Conservation (phyloP, 139 green algal species). For the Chlamydomonas asymmetrica region DNA sequence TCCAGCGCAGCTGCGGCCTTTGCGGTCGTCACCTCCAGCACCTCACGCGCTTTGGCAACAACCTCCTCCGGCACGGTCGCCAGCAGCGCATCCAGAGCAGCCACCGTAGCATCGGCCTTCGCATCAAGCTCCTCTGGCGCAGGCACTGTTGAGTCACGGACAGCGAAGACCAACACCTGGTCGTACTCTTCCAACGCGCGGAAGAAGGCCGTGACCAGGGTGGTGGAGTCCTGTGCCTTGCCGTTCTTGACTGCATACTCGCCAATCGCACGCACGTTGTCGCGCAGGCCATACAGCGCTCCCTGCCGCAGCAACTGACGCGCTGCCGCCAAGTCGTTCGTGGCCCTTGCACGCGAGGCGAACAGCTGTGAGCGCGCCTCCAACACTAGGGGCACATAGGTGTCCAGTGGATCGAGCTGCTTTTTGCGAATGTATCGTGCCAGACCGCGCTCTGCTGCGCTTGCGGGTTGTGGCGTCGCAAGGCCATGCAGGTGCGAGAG, state of each 20-base stretch:
- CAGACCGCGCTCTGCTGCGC: slow-evolving; percentile 1
- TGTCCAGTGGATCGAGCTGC: slow-evolving; percentile 50
- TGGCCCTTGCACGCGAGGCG: slow-evolving; percentile 6
- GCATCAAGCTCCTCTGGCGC: slow-evolving; percentile 20
- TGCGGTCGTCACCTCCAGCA: slow-evolving; percentile 28
- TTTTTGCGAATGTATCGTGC: slow-evolving; percentile 13
- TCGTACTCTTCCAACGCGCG: slow-evolving; percentile 39
- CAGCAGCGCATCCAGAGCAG: slow-evolving; percentile 34
- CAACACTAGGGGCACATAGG: slow-evolving; percentile 56
- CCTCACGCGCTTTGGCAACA: slow-evolving; percentile 17
- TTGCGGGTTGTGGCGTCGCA: neutral
- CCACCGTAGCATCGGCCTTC: slow-evolving; percentile 27
- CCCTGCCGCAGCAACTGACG: slow-evolving; percentile 44
- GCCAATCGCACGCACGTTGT: slow-evolving; percentile 53
- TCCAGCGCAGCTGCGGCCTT: neutral
- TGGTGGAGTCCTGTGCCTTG: neutral
- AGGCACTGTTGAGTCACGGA: slow-evolving; percentile 11
- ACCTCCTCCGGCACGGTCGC: slow-evolving; percentile 40
- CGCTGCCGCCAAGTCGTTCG: slow-evolving; percentile 14
- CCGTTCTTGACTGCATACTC: slow-evolving; percentile 35
- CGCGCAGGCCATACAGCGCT: slow-evolving; percentile 42
- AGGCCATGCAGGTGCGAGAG: neutral
- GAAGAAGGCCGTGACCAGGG: slow-evolving; percentile 47
- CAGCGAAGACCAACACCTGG: slow-evolving; percentile 28
- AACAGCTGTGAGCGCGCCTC: slow-evolving; percentile 41